These are phyloP conservation scores for Claviceps sp. DNA, from an alignment of 2,329 filamentous ascomycete genomes.

Conservation along the genomic window DNA sequence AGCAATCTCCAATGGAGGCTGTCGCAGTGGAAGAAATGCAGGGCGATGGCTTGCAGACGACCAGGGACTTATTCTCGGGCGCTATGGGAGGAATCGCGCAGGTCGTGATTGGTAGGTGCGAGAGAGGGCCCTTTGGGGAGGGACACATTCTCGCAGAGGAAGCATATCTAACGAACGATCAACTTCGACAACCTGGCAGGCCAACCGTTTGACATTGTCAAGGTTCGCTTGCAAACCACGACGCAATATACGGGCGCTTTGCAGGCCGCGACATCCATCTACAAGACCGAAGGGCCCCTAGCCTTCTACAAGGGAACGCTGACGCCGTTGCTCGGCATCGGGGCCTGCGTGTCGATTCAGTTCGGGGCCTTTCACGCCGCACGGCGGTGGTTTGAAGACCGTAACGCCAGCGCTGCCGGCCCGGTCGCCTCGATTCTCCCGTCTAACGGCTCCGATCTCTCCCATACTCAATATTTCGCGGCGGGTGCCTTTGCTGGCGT, in stretches of 20 bases:
- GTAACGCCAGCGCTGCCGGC: conserved; percentile 45
- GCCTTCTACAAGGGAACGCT: conserved; percentile 99
- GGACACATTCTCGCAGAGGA: background rate
- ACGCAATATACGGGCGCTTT: conserved; percentile 68
- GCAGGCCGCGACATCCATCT: conserved; percentile 70
- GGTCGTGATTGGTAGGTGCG: conserved; percentile 63
- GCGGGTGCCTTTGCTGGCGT: conserved; percentile 87
- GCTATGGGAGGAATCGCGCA: conserved; percentile 88
- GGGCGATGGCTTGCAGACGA: conserved; percentile 39
- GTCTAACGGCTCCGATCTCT: conserved; percentile 33
- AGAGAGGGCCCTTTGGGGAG: conserved; percentile 5
- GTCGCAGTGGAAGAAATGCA: conserved; percentile 2
- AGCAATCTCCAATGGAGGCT: background rate
- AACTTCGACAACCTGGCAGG: conserved; percentile 24
- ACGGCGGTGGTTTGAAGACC: conserved; percentile 68
- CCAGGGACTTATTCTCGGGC: conserved; percentile 85
- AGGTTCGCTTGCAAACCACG: conserved; percentile 89
- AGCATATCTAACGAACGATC: background rate
- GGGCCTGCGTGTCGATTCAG: conserved; percentile 95
- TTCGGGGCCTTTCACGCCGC: conserved; percentile 95
- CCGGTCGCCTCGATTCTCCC: conserved; percentile 30
- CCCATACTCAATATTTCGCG: conserved; percentile 77
- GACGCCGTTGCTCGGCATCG: conserved; percentile 88
- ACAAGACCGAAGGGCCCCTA: conserved; percentile 70
- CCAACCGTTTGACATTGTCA: conserved; percentile 81